A percentile compares a stretch with the other conserved stretches of the same genome.
These are phyloP conservation scores for Mycotypha africana DNA, from an alignment of 371 early-diverging fungal species.

Conservation along the genomic window DNA sequence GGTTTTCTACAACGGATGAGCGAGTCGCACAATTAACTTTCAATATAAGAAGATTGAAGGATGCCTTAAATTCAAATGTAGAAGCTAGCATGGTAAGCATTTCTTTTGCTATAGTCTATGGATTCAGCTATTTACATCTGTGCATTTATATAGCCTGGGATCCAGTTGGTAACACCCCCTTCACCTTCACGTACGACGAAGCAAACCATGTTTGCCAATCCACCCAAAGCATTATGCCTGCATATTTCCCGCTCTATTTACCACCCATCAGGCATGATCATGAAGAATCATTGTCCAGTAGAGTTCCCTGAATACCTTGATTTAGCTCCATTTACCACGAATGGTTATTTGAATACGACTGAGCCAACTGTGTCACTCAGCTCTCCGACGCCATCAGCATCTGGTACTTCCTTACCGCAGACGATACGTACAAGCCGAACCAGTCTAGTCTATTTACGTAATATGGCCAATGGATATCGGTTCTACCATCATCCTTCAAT, in stretches of 20 bases:
- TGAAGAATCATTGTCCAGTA: constrained; percentile 66
- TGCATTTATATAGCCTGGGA: constrained; percentile 21
- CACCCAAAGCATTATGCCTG: constrained; percentile 60
- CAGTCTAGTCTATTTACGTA: constrained; percentile 41
- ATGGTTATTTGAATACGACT: constrained; percentile 43
- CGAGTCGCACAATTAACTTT: constrained; percentile 10
- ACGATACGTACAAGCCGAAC: constrained; percentile 29
- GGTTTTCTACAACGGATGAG: no score
- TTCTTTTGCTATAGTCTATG: no score
- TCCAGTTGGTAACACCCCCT: constrained; percentile 25
- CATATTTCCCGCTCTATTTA: constrained; percentile 73
- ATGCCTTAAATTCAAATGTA: constrained; percentile 32
- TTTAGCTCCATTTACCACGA: constrained; percentile 58
- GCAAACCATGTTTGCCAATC: constrained; percentile 61
- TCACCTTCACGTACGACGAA: constrained; percentile 43
- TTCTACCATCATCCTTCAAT: constrained; percentile 20
- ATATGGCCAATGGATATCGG: constrained; percentile 41
- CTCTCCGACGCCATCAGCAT: constrained; percentile 24
- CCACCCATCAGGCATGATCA: constrained; percentile 55
- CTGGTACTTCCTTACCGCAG: constrained; percentile 17
- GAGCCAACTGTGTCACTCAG: constrained; percentile 37
- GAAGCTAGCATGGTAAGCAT: constrained; percentile 28
- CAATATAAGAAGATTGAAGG: constrained; percentile 27
- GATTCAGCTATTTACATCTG: constrained; percentile 7
- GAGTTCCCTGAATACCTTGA: constrained; percentile 58